Evolutionary conservation across 352 stramenopile species (phyloP).

Genomic region (Achlya hypogyna): DNA sequence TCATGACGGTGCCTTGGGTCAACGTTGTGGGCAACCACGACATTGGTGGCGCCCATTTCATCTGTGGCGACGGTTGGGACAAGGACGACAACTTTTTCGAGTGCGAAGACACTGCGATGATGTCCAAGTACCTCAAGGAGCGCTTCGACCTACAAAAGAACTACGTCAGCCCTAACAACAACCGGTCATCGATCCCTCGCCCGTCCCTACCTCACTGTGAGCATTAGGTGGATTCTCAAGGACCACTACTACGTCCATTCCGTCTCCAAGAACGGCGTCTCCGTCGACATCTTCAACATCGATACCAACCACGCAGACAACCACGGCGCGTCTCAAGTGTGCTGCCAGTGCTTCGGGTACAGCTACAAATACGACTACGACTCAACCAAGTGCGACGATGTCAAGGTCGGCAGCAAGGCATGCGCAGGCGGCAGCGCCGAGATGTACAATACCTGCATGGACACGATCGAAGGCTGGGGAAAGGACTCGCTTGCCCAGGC

Average conservation of each 20-base stretch:
- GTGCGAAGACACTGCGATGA: constrained; percentile 35
- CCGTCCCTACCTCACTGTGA: no score
- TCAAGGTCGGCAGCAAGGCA: constrained; percentile 27
- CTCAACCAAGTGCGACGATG: constrained; percentile 23
- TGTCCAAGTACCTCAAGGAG: constrained; percentile 42
- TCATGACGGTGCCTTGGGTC: constrained; percentile 42
- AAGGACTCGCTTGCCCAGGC: constrained; percentile 26
- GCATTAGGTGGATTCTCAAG: constrained; percentile 49
- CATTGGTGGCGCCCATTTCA: constrained; percentile 67
- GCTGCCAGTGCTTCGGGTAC: constrained; percentile 69
- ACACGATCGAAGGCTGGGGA: constrained; percentile 30
- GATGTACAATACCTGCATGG: constrained; percentile 33
- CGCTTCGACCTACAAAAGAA: constrained; percentile 68
- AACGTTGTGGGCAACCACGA: constrained; percentile 83
- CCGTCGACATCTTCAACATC: constrained; percentile 80
- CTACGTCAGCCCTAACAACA: constrained; percentile 67
- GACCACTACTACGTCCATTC: constrained; percentile 79
- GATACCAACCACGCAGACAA: constrained; percentile 65
- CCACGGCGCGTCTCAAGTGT: constrained; percentile 55
- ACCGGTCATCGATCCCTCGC: no score
- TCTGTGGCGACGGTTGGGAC: constrained; percentile 39
- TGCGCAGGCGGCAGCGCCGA: constrained; percentile 26
- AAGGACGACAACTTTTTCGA: constrained; percentile 25
- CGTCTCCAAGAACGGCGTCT: constrained; percentile 41
- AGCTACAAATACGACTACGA: constrained; percentile 26